Percentiles rank a stretch among this genome's conserved stretches.
Conservation (phyloP, 768 basidiomycete genomes). For the Boletus coccyginus region DNA sequence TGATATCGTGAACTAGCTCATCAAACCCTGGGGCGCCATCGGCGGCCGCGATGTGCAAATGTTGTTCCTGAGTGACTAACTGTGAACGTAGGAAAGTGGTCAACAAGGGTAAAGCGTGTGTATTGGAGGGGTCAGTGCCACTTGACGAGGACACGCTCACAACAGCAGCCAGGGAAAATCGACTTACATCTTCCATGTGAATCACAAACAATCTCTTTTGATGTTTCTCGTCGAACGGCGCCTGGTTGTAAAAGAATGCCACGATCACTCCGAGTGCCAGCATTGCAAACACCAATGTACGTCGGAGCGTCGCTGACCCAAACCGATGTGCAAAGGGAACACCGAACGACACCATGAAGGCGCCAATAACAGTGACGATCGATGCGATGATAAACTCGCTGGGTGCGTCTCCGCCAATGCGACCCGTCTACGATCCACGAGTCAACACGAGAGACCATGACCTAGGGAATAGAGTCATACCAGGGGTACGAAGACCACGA, state of each 20-base stretch:
- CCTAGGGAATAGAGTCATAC: slow-evolving; percentile 36
- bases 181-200: slow-evolving; percentile 79
- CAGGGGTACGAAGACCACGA: slow-evolving; percentile 90
- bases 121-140: neutral
- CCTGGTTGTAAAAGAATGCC: slow-evolving; percentile 55
- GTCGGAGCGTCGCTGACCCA: slow-evolving; percentile 39
- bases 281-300: slow-evolving; percentile 42
- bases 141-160: neutral
- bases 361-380: slow-evolving; percentile 57
- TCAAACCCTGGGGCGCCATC: slow-evolving; percentile 81
- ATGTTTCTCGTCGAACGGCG: slow-evolving; percentile 79
- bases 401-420: slow-evolving; percentile 78
- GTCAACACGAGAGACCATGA: slow-evolving; percentile 3
- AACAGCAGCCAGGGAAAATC: neutral
- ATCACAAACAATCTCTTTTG: slow-evolving; percentile 85
- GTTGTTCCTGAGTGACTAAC: slow-evolving; percentile 69
- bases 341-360: slow-evolving; percentile 56
- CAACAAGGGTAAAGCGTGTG: neutral
- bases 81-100: slow-evolving; percentile 26
- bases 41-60: slow-evolving; percentile 77
- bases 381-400: slow-evolving; percentile 87
- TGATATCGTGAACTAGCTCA: slow-evolving; percentile 58
- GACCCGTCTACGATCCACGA: slow-evolving; percentile 59
- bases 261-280: slow-evolving; percentile 49
- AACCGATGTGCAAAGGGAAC: slow-evolving; percentile 78